Evolutionary conservation across 106 monocot species (phyloP).

Genomic region (Dioscorea dumetorum): DNA sequence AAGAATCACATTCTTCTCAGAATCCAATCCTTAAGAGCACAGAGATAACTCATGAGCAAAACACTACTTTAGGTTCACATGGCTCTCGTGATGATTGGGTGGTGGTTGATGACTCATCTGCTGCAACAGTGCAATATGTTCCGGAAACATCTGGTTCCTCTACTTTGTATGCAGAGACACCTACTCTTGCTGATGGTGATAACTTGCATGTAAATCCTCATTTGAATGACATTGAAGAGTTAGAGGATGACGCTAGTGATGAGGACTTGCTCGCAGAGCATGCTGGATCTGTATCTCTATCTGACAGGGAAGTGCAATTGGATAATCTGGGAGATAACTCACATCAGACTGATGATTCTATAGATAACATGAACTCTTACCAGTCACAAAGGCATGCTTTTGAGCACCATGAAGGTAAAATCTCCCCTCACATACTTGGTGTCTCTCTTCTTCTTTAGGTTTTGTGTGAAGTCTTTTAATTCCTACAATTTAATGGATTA

Average conservation of each 20-base stretch:
- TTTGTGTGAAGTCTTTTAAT: neutral
- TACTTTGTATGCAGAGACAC: slow-evolving; percentile 12
- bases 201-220: slow-evolving; percentile 24
- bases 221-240: slow-evolving; percentile 24
- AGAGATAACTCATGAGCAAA: slow-evolving; percentile 25
- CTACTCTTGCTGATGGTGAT: slow-evolving; percentile 33
- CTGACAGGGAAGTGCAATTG: slow-evolving; percentile 32
- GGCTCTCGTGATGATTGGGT: slow-evolving; percentile 43
- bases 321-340: slow-evolving; percentile 25
- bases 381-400: slow-evolving; percentile 42
- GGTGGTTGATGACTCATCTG: slow-evolving; percentile 24
- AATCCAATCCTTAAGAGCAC: slow-evolving; percentile 19
- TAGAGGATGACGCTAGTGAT: slow-evolving; percentile 19
- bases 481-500: too few relatives aligned
- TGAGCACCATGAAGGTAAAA: slow-evolving; percentile 64
- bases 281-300: slow-evolving; percentile 18
- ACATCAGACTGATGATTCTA: slow-evolving; percentile 26
- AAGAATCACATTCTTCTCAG: slow-evolving; percentile 21
- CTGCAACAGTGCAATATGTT: slow-evolving; percentile 9
- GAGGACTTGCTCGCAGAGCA: slow-evolving; percentile 21
- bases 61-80: slow-evolving; percentile 14
- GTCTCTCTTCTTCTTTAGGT: neutral
- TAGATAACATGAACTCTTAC: slow-evolving; percentile 22
- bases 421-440: too few relatives aligned
- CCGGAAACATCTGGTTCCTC: slow-evolving; percentile 25